A percentile compares a stretch with the other conserved stretches of the same genome.
These are phyloP conservation scores for Thozetella sp. DNA, from an alignment of 495 filamentous ascomycete genomes.

Conservation along the genomic window DNA sequence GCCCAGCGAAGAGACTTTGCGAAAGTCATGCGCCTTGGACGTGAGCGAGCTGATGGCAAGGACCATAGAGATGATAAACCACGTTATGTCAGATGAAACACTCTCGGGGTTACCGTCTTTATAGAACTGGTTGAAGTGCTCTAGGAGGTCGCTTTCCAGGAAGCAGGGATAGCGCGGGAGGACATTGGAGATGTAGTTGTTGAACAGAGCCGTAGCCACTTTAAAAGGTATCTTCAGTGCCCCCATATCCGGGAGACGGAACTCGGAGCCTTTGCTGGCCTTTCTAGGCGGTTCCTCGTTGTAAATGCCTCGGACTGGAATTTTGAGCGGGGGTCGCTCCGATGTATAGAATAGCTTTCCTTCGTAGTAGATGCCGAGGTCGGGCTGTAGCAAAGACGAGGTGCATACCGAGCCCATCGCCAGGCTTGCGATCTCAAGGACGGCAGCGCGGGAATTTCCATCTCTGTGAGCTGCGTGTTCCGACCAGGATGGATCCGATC, in stretches of 20 bases:
- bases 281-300: neutral
- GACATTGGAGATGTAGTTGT: neutral
- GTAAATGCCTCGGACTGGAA: neutral
- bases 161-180: neutral
- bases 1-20: neutral
- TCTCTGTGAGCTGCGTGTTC: no score
- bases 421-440: neutral
- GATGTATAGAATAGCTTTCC: neutral
- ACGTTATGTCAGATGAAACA: neutral
- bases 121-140: neutral
- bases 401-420: neutral
- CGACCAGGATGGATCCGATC: no score
- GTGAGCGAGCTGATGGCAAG: neutral
- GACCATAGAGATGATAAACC: neutral
- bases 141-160: neutral
- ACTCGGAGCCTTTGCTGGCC: neutral
- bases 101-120: neutral
- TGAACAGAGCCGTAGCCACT: neutral
- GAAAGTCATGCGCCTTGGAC: neutral
- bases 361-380: neutral
- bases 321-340: neutral
- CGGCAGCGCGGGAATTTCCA: neutral
- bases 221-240: neutral
- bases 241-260: neutral
- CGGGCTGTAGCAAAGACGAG: neutral